Conservation (phyloP, 208 protist species). For the Sergeia podlipaevii region DNA sequence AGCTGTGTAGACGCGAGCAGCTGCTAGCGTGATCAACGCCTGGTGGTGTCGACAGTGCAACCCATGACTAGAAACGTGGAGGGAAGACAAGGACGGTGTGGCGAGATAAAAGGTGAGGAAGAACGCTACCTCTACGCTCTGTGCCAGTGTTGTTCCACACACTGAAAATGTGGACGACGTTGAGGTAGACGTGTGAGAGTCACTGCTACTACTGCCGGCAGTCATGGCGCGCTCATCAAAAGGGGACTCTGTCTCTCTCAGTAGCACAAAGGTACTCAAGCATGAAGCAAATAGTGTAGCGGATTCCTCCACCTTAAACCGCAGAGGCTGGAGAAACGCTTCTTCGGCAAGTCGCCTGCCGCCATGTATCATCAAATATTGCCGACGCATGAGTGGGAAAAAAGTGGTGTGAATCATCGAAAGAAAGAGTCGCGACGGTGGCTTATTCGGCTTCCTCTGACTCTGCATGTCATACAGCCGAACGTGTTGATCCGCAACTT, state of each 20-base stretch:
- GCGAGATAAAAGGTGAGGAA: slow-evolving; percentile 39
- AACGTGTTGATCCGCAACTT: too few species aligned
- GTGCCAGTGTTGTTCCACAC: slow-evolving; percentile 44
- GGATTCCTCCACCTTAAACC: slow-evolving; percentile 12
- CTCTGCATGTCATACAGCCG: too few species aligned
- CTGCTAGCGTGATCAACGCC: slow-evolving; percentile 1
- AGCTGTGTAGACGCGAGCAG: slow-evolving; percentile 37
- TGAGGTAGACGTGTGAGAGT: not conserved
- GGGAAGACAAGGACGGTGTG: not conserved
- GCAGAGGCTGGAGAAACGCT: too few species aligned
- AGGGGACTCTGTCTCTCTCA: slow-evolving; percentile 13
- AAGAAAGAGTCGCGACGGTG: slow-evolving; percentile 14
- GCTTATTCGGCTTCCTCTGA: too few species aligned
- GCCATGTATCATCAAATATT: slow-evolving; percentile 53
- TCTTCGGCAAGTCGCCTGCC: too few species aligned
- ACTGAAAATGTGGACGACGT: slow-evolving; percentile 10
- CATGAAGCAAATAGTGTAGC: slow-evolving; percentile 17
- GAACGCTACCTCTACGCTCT: slow-evolving; percentile 62
- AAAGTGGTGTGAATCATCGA: slow-evolving; percentile 17
- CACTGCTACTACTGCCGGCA: not conserved
- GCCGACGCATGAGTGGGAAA: slow-evolving; percentile 38
- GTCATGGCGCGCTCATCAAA: slow-evolving; percentile 3
- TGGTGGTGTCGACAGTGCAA: not conserved
- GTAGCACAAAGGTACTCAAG: slow-evolving; percentile 22
- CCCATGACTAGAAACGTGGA: slow-evolving; percentile 3